Conservation (phyloP, 202 grass and related monocot species). For the Setaria italica region DNA sequence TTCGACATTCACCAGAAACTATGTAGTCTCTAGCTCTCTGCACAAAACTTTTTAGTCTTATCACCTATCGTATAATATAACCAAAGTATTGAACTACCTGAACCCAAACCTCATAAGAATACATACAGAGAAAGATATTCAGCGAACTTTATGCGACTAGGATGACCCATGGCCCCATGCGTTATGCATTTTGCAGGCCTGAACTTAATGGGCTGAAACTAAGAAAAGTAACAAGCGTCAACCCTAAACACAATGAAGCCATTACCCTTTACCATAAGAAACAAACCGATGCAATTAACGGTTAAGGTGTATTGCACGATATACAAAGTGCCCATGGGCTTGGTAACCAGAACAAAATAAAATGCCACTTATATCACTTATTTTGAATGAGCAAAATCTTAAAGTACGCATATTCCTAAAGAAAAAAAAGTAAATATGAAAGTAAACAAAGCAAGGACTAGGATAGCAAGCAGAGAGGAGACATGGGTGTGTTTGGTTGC, state of each 20-base stretch:
- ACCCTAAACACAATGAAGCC: neutral
- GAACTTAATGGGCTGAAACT: slow-evolving; percentile 21
- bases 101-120: neutral
- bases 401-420: too few relatives aligned
- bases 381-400: too few relatives aligned
- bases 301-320: too few relatives aligned
- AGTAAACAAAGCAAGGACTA: too few relatives aligned
- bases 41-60: neutral
- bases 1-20: neutral
- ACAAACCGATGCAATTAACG: too few relatives aligned
- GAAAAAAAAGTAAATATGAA: too few relatives aligned
- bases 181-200: slow-evolving; percentile 25
- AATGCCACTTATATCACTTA: too few relatives aligned
- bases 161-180: neutral
- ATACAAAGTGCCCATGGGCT: too few relatives aligned
- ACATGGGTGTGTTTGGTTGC: too few relatives aligned
- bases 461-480: too few relatives aligned
- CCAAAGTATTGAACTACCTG: neutral
- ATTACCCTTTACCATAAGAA: neutral
- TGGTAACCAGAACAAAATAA: too few relatives aligned
- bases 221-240: neutral
- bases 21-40: neutral
- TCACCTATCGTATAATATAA: slow-evolving; percentile 11
- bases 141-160: neutral
- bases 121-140: slow-evolving; percentile 16